Percentiles rank a stretch among this genome's conserved stretches.
Evolutionary conservation across 1,284 basidiomycete genomes (phyloP).

Genomic region (Spongiforma sp.): DNA sequence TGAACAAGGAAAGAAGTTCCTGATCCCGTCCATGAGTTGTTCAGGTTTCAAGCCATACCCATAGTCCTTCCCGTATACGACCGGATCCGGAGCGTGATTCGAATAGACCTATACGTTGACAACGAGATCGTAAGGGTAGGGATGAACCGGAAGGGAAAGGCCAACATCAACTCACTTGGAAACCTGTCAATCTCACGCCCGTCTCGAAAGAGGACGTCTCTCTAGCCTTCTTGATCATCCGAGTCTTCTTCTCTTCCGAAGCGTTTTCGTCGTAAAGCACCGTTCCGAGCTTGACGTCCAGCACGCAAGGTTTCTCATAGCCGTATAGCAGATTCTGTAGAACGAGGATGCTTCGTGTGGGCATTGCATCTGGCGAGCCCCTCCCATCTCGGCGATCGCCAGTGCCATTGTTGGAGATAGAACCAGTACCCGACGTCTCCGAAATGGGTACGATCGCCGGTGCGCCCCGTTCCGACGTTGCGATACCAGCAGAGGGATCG

Average conservation of each 20-base stretch:
- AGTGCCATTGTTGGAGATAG: too few relatives aligned
- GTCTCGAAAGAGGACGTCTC: slow-evolving; percentile 77
- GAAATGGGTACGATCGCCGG: slow-evolving; percentile 37
- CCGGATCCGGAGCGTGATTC: slow-evolving; percentile 53
- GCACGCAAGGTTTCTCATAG: slow-evolving; percentile 83
- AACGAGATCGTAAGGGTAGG: not conserved
- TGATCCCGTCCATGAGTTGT: slow-evolving; percentile 77
- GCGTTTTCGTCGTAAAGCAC: slow-evolving; percentile 79
- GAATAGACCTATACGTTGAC: slow-evolving; percentile 90
- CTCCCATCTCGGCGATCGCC: too few relatives aligned
- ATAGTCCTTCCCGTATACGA: slow-evolving; percentile 77
- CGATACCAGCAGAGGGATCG: too few relatives aligned
- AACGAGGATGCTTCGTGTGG: slow-evolving; percentile 75
- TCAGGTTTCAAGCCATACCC: slow-evolving; percentile 76
- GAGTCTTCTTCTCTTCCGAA: slow-evolving; percentile 73
- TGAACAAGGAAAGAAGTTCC: slow-evolving; percentile 76
- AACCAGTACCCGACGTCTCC: too few relatives aligned
- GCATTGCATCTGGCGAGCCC: not conserved
- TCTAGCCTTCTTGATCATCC: slow-evolving; percentile 78
- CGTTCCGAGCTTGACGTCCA: slow-evolving; percentile 94
- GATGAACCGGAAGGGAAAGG: not conserved
- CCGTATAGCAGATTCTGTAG: slow-evolving; percentile 82
- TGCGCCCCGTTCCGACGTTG: not conserved
- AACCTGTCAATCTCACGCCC: slow-evolving; percentile 87
- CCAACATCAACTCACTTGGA: slow-evolving; percentile 67